Conservation (phyloP, 192 early-diverging fungal genomes). For the Backusella circina region DNA sequence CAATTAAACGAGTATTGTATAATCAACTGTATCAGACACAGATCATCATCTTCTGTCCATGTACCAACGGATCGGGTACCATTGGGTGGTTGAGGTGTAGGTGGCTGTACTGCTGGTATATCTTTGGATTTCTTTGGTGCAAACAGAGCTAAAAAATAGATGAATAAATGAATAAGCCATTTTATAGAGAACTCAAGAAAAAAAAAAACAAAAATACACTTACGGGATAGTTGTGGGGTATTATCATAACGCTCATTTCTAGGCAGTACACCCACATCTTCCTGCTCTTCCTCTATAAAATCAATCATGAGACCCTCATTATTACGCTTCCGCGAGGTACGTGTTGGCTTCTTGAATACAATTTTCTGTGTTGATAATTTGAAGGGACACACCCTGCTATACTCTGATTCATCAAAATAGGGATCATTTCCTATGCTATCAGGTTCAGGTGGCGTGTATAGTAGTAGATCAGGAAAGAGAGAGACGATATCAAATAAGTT, state of each 20-base stretch:
- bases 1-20: constrained; percentile 62
- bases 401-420: constrained; percentile 55
- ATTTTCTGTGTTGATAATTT: constrained; percentile 21
- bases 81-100: constrained; percentile 33
- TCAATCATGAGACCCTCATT: constrained; percentile 34
- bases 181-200: too few relatives aligned
- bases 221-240: constrained; percentile 26
- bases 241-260: constrained; percentile 42
- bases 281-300: constrained; percentile 3
- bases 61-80: constrained; percentile 28
- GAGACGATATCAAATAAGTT: constrained; percentile 37
- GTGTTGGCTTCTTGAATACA: background rate
- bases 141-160: constrained; percentile 25
- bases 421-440: constrained; percentile 45
- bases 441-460: constrained; percentile 50
- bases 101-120: constrained; percentile 41
- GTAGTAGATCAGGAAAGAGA: constrained; percentile 45
- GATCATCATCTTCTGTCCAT: constrained; percentile 57
- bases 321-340: constrained; percentile 21
- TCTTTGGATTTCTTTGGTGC: constrained; percentile 46
- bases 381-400: constrained; percentile 49
- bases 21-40: constrained; percentile 50
- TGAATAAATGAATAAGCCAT: background rate
- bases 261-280: constrained; percentile 21
- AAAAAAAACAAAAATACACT: constrained; percentile 1